Base-by-base conservation (phyloP, 192 early-diverging fungal genomes). In the Coemansia sp. region DNA sequence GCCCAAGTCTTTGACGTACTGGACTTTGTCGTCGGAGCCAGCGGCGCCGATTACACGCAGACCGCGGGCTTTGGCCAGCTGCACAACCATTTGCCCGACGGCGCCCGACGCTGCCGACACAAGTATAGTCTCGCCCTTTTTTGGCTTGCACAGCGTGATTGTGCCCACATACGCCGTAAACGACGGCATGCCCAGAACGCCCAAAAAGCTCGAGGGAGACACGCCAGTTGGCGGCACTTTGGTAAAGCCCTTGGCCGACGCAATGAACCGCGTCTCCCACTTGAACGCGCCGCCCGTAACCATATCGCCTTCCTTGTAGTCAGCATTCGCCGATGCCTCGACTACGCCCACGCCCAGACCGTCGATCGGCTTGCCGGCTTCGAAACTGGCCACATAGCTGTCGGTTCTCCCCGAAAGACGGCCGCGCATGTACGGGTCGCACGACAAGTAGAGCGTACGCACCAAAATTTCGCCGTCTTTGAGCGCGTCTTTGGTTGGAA, bases 11-110 rank as follows among this genome's bases (percentile, higher is more conserved):
- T 84, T 83, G 17, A 94, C 82, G 64, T 83, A 87, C 15, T 70
- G 82, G 19, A 90, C 88, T 69, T 97, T 97, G 2, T 93, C 91
- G 65, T 95, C 92, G 2, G 86, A 84, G 7, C 93, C 92, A 10
- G 92, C 91, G 23, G 86, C 86, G 24, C 92, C 95, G 38, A 97
- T 85, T 3, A 97, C 94, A n/a, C 71, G 79, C 55, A 90, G 83
- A 3, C 94, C 95, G 35, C 83, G 76, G 11, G 80, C 74, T 65
- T 90, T 93, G 39, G 86, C 91, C 22, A 95, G 84, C 70, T 95
- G 92, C 38, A 92, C 90, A 0, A 93, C 87, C n/a, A 90, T 82
- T 56, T 88, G 86, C 5, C 87, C 92, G 4, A 93, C 90, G 0
- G 88, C 89, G n/a, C 89, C 93, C 23, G 91, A 84, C 0, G 94